phyloP scores from a whole-genome alignment of 106 monocot species.

The Dendrobium chrysotoxum region DNA sequence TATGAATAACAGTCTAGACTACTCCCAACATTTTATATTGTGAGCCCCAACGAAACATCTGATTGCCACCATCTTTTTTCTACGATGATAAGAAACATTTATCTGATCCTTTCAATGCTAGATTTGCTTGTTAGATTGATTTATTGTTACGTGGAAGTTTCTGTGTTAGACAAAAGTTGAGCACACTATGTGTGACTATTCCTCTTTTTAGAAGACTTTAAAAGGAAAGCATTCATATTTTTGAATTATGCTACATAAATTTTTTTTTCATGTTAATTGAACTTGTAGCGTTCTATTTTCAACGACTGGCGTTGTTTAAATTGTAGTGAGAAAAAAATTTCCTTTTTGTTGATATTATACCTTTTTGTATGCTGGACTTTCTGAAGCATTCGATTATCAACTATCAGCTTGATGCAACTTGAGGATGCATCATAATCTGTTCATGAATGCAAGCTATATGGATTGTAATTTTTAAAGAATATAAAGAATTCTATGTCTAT shows the following conservation, averaged over 20 bases:
- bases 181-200: background rate
- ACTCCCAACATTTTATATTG: background rate
- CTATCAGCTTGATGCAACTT: background rate
- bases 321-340: background rate
- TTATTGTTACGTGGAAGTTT: background rate
- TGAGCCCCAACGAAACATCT: background rate
- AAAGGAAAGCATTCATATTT: background rate
- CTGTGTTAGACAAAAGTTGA: background rate
- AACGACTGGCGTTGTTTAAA: background rate
- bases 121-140: background rate
- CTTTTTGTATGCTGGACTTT: background rate
- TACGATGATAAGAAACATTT: background rate
- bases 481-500: no score
- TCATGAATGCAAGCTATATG: background rate
- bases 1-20: slow-evolving; percentile 37
- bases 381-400: no score
- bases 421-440: background rate
- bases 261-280: background rate
- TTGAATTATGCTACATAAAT: background rate
- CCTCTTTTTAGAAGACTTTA: background rate
- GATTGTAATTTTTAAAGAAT: no score
- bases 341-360: background rate
- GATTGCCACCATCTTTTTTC: background rate
- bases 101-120: background rate
- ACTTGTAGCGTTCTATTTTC: background rate